These are phyloP conservation scores for Eucalyptus globulus DNA, from an alignment of 345 rosid species.

Conservation along the genomic window DNA sequence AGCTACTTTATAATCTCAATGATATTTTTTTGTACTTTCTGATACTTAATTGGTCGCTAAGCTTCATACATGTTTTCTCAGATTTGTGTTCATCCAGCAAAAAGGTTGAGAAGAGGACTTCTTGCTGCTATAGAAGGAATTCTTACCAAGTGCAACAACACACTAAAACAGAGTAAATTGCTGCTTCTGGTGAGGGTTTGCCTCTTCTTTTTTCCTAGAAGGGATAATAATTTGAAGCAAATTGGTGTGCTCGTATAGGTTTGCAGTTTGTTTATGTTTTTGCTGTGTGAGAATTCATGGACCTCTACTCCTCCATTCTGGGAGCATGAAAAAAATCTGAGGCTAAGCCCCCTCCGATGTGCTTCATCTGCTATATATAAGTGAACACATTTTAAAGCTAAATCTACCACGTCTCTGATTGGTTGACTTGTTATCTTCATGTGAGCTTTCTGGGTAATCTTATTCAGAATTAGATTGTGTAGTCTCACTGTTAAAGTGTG, in stretches of 20 bases:
- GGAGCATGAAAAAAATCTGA: not conserved
- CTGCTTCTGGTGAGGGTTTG: slow-evolving; percentile 67
- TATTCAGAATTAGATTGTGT: not conserved
- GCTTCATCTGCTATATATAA: not conserved
- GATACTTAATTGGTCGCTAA: not conserved
- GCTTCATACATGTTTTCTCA: slow-evolving; percentile 10
- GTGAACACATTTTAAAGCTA: not conserved
- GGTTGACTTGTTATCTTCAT: not conserved
- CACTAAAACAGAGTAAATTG: slow-evolving; percentile 53
- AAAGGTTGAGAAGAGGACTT: slow-evolving; percentile 56
- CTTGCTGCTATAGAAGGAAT: slow-evolving; percentile 64
- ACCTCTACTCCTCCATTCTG: not conserved
- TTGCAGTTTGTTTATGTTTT: not conserved
- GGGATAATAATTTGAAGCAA: not conserved
- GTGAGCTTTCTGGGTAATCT: not conserved
- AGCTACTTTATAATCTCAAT: not conserved
- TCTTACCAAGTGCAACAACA: slow-evolving; percentile 45
- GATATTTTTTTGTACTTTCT: not conserved
- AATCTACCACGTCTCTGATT: not conserved
- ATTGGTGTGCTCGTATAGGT: not conserved
- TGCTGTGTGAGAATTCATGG: not conserved
- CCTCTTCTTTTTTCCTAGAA: not conserved
- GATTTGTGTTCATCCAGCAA: slow-evolving; percentile 75
- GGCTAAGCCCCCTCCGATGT: not conserved
- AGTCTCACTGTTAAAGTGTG: not conserved